phyloP scores from a whole-genome alignment of 371 early-diverging fungal species.

The Mucor irregularis region DNA sequence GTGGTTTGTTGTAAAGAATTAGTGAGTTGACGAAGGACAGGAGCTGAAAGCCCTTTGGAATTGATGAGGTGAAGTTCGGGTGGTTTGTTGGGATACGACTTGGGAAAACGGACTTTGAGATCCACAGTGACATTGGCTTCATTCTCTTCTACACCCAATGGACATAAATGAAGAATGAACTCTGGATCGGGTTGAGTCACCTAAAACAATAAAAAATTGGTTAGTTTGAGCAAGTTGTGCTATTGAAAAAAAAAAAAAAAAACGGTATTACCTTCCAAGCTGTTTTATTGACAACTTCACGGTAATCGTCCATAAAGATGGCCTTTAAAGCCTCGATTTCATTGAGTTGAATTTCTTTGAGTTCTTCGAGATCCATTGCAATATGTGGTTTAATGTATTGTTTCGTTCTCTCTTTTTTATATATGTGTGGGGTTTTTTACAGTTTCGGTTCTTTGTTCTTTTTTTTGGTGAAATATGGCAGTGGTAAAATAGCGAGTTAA shows the following conservation, averaged over 20 bases:
- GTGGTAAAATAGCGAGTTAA: background rate
- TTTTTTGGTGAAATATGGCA: background rate
- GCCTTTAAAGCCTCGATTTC: conserved; percentile 76
- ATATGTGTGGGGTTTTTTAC: background rate
- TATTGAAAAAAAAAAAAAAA: background rate
- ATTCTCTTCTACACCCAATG: conserved; percentile 56
- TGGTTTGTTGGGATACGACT: conserved; percentile 68
- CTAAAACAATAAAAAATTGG: conserved; percentile 21
- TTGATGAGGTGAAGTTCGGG: conserved; percentile 65
- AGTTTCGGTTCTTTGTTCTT: background rate
- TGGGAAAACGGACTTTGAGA: conserved; percentile 65
- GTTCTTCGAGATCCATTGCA: conserved; percentile 50
- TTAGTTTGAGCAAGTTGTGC: background rate
- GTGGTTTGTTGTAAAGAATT: conserved; percentile 46
- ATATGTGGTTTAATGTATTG: background rate
- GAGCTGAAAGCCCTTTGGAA: conserved; percentile 55
- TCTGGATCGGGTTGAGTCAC: conserved; percentile 63
- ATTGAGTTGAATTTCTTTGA: conserved; percentile 70
- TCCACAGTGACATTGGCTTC: conserved; percentile 55
- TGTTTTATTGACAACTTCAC: conserved; percentile 56
- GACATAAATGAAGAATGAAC: conserved; percentile 64
- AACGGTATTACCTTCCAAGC: conserved; percentile 69
- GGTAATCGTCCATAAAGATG: conserved; percentile 75
- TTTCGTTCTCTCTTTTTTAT: background rate
- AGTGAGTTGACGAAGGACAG: conserved; percentile 47